phyloP scores from a whole-genome alignment of 768 basidiomycete genomes.

The Leccinum ochraceum region DNA sequence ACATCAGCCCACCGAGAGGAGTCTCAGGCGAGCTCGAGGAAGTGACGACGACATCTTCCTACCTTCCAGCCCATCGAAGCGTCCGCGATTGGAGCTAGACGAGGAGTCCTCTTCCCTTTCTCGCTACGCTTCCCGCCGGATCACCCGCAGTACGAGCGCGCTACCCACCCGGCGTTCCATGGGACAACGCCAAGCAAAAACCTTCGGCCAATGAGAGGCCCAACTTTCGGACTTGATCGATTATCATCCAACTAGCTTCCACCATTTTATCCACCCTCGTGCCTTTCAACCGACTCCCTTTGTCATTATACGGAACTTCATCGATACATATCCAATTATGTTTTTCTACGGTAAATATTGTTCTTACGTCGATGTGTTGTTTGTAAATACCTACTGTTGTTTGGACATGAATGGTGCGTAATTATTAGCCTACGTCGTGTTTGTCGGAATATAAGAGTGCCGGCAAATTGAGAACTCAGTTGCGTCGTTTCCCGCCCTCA shows the following conservation, averaged over 20 bases:
- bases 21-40: not conserved
- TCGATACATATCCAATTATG: not conserved
- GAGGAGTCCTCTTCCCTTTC: not conserved
- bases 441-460: no score
- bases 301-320: not conserved
- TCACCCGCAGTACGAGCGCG: not conserved
- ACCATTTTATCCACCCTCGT: not conserved
- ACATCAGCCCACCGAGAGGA: not conserved
- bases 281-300: not conserved
- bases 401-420: not conserved
- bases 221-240: not conserved
- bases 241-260: not conserved
- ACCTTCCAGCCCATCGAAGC: not conserved
- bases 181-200: not conserved
- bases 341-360: not conserved
- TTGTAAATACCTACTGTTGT: not conserved
- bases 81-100: not conserved
- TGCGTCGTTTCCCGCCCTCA: not conserved
- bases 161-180: not conserved
- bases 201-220: not conserved
- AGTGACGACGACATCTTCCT: not conserved
- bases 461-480: no score
- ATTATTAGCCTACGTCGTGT: not conserved
- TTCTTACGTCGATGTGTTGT: not conserved
- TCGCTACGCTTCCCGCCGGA: not conserved